Evolutionary conservation across 805 yeast species (phyloP), one percentile per base, ranked within the genome.

Genomic region (Hagleromyces aurorensis): DNA sequence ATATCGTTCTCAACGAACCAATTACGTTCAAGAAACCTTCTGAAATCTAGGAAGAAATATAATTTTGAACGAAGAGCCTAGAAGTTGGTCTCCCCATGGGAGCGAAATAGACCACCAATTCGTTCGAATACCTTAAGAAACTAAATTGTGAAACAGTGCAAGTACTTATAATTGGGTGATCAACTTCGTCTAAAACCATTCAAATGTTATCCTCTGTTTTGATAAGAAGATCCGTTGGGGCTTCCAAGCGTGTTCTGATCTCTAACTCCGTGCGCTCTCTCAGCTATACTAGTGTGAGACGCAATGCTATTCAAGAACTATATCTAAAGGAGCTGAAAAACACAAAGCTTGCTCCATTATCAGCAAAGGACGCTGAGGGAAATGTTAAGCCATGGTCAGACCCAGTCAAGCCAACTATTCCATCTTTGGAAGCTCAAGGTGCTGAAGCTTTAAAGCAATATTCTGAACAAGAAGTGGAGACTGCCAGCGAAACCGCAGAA

Each of bases 311-410:
- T 55, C 70, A 82, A 59, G 94, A 86, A 46, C 72, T 86, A 48
- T 86, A 87, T 68, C 64, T 89, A 55, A 75, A 72, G 59, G 94
- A 87, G 63, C 68, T 91, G 63, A 83, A 78, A 67, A 74, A 75
- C 40, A 87, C 83, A 76, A 85, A 86, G 70, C 87, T 95, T 56
- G 72, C 78, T 36, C 75, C 85, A 38, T 56, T 78, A 32, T 63
- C 80, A 36, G 74, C 81, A 36, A 67, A 72, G 44, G 94, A 82
- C 46, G 78, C 89, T 40, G 85, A 77, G 51, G 71, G 75, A 42
- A 70, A 78, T 43, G 89, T 86, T 46, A 76, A 79, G 64, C 74
- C 81, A 48, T 91, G 95, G 91, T 61, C 68, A 38, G 65, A 75
- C 41, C 97, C 97, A 50, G 59, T 70, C 40, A 72, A 85, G 46